Base-by-base conservation (phyloP, 495 filamentous ascomycete species). In the Staphylotrichum longicolle region DNA sequence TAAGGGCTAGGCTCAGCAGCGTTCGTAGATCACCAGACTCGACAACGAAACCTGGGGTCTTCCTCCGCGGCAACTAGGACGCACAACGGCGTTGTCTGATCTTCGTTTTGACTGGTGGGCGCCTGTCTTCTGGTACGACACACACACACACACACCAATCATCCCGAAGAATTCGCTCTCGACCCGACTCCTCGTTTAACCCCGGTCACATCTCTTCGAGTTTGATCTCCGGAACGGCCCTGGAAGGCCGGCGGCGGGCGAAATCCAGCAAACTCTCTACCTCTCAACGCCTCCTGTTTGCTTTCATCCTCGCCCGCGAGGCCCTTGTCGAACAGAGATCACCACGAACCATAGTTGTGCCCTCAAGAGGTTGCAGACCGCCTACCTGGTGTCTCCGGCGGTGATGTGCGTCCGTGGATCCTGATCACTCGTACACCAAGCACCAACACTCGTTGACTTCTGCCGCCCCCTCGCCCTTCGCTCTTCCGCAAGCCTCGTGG, bases 101-200 rank as follows among this genome's bases (percentile, higher is more conserved):
- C 72, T 63, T 68, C 63, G 53, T 65, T 72, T 69, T 68, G 54
- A 67, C 69, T 67, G 61, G 65, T 63, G 58, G 61, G 61, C 33
- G 59, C 58, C 66, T 55, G 48, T 62, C 66, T 66, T 51, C 47
- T 63, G 62, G 63, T 65, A 70, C 69, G 49, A 67, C 69, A 27
- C 68, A 72, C 47, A 53, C 52, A 46, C 60, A 57, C 68, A 72
- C 47, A 53, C 52, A 46, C 60, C 54, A 57, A 59, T 59, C 60
- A 30, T 37, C 54, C 67, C 54, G 46, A 63, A 53, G 53, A 61
- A 61, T 41, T 59, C 58, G 47, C 62, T 47, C 63, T 60, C 45
- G 56, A 63, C 10, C 57, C 55, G 51, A 60, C 60, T 39, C 54
- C 60, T 65, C 42, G 40, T 53, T 58, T 41, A 46, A 51, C 48